These are phyloP conservation scores for Acorus gramineus DNA, from an alignment of 106 monocot species.

Conservation along the genomic window DNA sequence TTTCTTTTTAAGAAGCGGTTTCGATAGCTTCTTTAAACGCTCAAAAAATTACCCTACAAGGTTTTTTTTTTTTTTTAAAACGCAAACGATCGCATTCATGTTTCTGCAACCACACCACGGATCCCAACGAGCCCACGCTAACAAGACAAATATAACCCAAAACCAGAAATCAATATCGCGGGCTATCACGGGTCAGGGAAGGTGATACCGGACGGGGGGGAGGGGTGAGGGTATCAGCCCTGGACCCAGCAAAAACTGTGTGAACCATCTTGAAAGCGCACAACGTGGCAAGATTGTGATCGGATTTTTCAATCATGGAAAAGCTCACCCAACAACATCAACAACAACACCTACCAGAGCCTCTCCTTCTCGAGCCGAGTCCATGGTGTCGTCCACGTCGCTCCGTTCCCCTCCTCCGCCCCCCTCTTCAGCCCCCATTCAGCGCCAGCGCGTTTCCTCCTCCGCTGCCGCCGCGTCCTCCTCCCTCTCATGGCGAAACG, in stretches of 20 bases:
- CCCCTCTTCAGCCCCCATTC: not conserved
- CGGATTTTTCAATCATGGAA: conserved; percentile 11
- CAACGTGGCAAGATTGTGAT: conserved; percentile 73
- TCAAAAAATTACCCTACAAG: too few relatives aligned
- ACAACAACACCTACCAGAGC: not conserved
- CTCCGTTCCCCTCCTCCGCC: not conserved
- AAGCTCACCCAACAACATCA: too few relatives aligned
- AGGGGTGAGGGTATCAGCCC: not conserved
- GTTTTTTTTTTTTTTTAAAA: too few relatives aligned
- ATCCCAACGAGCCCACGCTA: too few relatives aligned
- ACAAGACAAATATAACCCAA: too few relatives aligned
- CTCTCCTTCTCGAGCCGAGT: not conserved
- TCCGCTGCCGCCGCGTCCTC: conserved; percentile 4
- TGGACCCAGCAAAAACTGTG: not conserved
- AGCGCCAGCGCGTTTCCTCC: conserved; percentile 31
- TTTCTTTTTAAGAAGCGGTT: too few relatives aligned
- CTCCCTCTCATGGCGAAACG: conserved; percentile 21
- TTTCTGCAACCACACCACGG: too few relatives aligned
- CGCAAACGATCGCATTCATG: too few relatives aligned
- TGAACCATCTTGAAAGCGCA: conserved; percentile 19
- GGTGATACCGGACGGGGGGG: not conserved
- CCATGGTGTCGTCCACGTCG: not conserved
- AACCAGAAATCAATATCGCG: too few relatives aligned
- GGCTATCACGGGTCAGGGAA: too few relatives aligned
- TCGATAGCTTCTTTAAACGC: too few relatives aligned